Evolutionary conservation across 1,284 basidiomycete genomes (phyloP).

Genomic region (Bjerkandera adusta): DNA sequence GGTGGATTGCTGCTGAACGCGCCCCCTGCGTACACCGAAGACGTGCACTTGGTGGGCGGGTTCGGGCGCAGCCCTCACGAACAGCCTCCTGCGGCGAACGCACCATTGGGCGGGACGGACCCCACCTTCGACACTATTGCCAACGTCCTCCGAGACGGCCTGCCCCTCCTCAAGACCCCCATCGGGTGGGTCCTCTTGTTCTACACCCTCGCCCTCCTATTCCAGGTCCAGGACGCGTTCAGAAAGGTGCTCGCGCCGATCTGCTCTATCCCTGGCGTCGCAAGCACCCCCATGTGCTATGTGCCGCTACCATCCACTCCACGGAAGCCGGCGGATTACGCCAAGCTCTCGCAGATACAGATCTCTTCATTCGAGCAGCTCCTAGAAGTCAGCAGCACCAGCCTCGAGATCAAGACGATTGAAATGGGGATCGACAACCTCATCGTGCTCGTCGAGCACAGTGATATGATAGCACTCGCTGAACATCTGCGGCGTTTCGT

Average conservation of each 20-base stretch:
- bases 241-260: constrained; percentile 49
- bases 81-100: no score
- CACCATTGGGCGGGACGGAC: no score
- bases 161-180: constrained; percentile 52
- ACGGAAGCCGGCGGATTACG: constrained; percentile 51
- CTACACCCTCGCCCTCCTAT: constrained; percentile 45
- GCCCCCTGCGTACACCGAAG: no score
- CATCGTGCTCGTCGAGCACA: constrained; percentile 54
- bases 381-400: constrained; percentile 54
- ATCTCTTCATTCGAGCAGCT: constrained; percentile 59
- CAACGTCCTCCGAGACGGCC: constrained; percentile 42
- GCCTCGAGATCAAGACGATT: constrained; percentile 68
- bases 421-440: constrained; percentile 72
- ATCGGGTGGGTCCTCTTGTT: constrained; percentile 52
- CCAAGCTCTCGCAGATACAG: constrained; percentile 55
- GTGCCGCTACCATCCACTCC: constrained; percentile 15
- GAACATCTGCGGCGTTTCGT: constrained; percentile 50
- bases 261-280: constrained; percentile 59
- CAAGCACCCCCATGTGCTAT: constrained; percentile 43
- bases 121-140: no score
- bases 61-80: no score
- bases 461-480: constrained; percentile 56
- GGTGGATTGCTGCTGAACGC: no score
- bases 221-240: constrained; percentile 39
- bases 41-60: no score